These are phyloP conservation scores for Hygrophila difformis DNA, from an alignment of 257 asterid species.

Conservation along the genomic window DNA sequence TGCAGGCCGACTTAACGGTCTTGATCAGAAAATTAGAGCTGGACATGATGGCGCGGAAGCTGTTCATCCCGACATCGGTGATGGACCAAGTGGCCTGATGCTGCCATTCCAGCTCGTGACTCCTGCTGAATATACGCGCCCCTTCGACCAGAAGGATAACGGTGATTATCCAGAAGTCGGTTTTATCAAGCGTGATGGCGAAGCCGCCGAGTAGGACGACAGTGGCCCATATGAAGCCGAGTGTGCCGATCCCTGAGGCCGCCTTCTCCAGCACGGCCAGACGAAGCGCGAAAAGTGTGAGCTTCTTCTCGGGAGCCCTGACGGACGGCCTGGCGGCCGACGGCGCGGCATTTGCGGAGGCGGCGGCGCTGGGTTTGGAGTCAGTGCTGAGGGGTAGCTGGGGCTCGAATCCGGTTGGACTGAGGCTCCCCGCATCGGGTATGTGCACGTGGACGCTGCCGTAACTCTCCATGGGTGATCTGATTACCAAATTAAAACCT, in stretches of 20 bases:
- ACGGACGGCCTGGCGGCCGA: conserved; percentile 12
- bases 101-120: conserved; percentile 95
- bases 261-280: conserved; percentile 81
- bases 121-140: conserved; percentile 72
- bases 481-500: conserved; percentile 33
- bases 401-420: conserved; percentile 39
- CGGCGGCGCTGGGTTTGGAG: conserved; percentile 31
- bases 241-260: conserved; percentile 81
- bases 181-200: conserved; percentile 58
- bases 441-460: conserved; percentile 57
- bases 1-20: conserved; percentile 17
- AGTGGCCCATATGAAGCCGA: conserved; percentile 94
- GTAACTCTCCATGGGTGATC: conserved; percentile 33
- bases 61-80: conserved; percentile 55
- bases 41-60: conserved; percentile 54
- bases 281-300: conserved; percentile 86
- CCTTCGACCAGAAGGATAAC: conserved; percentile 66
- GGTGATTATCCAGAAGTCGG: conserved; percentile 96
- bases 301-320: conserved; percentile 75
- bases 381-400: conserved; percentile 21
- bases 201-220: conserved; percentile 95
- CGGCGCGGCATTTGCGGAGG: conserved; percentile 13
- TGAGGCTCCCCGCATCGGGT: conserved; percentile 20
- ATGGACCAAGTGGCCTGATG: conserved; percentile 86
- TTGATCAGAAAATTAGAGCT: conserved; percentile 31